These are phyloP conservation scores for Xylariaceae sp. DNA, from an alignment of 2,329 filamentous ascomycete species.

Conservation along the genomic window DNA sequence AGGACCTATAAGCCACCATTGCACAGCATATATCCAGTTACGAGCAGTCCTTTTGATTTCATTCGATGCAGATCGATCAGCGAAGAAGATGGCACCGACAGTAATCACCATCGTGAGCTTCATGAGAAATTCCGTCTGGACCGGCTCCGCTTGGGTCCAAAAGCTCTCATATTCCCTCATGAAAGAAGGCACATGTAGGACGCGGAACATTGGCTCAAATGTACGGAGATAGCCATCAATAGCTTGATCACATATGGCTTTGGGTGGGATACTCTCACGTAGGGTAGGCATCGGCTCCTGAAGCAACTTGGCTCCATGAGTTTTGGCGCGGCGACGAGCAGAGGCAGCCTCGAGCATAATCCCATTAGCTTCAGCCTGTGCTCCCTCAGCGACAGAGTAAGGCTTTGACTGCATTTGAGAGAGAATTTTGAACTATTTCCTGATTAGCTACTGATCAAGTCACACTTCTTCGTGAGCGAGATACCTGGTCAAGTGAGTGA, in stretches of 20 bases:
- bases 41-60: constrained; percentile 34
- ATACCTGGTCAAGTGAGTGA: constrained; percentile 32
- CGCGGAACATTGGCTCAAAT: constrained; percentile 35
- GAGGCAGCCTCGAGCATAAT: constrained; percentile 21
- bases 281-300: constrained; percentile 27
- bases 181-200: constrained; percentile 37
- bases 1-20: constrained; percentile 40
- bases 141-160: constrained; percentile 20
- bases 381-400: constrained; percentile 17
- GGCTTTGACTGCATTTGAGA: constrained; percentile 28
- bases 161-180: constrained; percentile 30
- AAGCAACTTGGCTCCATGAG: constrained; percentile 17
- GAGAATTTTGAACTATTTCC: constrained; percentile 27
- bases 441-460: constrained; percentile 5
- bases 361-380: constrained; percentile 14
- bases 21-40: constrained; percentile 39
- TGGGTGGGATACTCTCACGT: constrained; percentile 27
- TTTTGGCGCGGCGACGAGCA: constrained; percentile 26
- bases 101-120: constrained; percentile 38
- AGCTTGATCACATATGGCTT: constrained; percentile 28
- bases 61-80: constrained; percentile 22
- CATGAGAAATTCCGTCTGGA: constrained; percentile 24
- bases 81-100: constrained; percentile 35
- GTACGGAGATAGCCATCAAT: constrained; percentile 36
- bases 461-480: not conserved